Conservation (phyloP, 768 basidiomycete species). For the Tulasnella sp. region DNA sequence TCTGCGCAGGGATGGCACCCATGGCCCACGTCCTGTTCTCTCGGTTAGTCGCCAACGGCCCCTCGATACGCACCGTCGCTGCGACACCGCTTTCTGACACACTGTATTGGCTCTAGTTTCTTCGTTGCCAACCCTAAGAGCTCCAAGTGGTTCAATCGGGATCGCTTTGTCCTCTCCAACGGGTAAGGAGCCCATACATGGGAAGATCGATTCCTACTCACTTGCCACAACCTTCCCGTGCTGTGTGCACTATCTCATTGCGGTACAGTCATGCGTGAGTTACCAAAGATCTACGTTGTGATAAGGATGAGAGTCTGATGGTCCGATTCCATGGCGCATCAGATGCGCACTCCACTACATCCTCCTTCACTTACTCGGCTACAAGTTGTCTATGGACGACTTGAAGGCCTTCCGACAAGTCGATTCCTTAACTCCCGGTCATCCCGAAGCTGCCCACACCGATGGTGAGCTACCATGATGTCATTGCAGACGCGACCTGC, state of each 20-base stretch:
- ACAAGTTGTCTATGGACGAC: slow-evolving; percentile 85
- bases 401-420: slow-evolving; percentile 88
- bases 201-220: not conserved
- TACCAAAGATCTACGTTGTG: not conserved
- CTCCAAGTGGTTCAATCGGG: slow-evolving; percentile 91
- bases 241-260: not conserved
- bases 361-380: slow-evolving; percentile 80
- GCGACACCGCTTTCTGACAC: not conserved
- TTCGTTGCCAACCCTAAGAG: slow-evolving; percentile 78
- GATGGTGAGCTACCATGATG: slow-evolving; percentile 33
- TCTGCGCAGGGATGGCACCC: slow-evolving; percentile 47
- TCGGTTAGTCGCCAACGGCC: slow-evolving; percentile 33
- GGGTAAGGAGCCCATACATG: slow-evolving; percentile 43
- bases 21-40: slow-evolving; percentile 70
- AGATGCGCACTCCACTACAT: slow-evolving; percentile 93
- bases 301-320: not conserved
- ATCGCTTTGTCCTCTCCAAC: slow-evolving; percentile 94
- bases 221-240: slow-evolving; percentile 6
- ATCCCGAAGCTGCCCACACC: slow-evolving; percentile 69
- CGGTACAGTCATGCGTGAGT: slow-evolving; percentile 59
- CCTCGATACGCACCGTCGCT: not conserved
- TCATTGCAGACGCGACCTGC: not conserved
- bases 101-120: slow-evolving; percentile 39
- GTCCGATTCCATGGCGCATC: slow-evolving; percentile 17
- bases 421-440: slow-evolving; percentile 82